phyloP scores from a whole-genome alignment of 2,329 filamentous ascomycete species.

The Fusarium tuaranense region DNA sequence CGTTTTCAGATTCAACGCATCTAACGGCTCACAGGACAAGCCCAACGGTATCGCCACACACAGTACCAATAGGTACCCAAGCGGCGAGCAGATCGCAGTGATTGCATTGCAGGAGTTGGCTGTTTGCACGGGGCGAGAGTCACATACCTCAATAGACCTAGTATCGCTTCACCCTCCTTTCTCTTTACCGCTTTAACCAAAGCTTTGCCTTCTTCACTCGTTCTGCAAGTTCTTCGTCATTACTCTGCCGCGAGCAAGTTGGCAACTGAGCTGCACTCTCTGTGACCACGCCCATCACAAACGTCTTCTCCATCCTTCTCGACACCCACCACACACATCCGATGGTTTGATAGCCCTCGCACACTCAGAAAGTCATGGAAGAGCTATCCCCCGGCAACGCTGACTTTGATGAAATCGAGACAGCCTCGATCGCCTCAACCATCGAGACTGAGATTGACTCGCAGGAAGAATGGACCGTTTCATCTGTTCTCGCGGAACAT shows the following conservation, averaged over 20 bases:
- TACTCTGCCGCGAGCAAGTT: neutral
- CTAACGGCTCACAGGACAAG: neutral
- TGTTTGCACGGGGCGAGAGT: neutral
- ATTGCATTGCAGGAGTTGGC: neutral
- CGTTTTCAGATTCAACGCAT: neutral
- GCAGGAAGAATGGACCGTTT: slow-evolving; percentile 62
- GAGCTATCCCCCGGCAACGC: neutral
- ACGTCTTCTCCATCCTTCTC: neutral
- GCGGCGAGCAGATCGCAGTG: neutral
- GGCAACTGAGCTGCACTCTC: neutral
- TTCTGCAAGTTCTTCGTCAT: neutral
- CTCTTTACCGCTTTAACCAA: neutral
- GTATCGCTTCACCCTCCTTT: neutral
- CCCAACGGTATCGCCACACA: neutral
- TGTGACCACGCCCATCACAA: neutral
- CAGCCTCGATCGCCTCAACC: slow-evolving; percentile 50
- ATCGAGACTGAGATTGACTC: slow-evolving; percentile 49
- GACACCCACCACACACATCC: neutral
- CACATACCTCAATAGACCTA: neutral
- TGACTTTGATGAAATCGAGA: slow-evolving; percentile 40
- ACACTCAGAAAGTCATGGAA: neutral
- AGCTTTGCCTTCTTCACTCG: neutral
- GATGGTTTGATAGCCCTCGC: neutral
- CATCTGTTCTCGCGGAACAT: slow-evolving; percentile 63
- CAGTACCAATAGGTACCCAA: neutral